Base-by-base conservation (phyloP, 768 basidiomycete species). In the Polyporus arcularius region DNA sequence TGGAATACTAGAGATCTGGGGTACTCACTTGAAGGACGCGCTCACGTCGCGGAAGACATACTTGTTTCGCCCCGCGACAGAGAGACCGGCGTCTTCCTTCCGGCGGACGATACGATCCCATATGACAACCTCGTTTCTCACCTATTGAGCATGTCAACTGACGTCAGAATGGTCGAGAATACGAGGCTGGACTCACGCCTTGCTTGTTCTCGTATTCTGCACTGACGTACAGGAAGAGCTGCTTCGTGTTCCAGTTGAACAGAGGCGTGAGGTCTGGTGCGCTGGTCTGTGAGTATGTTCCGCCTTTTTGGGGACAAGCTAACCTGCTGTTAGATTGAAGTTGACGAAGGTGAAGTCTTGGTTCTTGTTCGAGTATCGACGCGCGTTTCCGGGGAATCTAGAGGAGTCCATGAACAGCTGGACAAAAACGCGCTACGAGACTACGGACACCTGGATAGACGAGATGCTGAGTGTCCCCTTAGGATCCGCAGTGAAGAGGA, bases 181-280 rank as follows among this genome's bases (percentile, higher is more conserved):
- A 21, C 41, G 68, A 40, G 21, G 49, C 16, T 31, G 28, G 41
- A 73, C 90, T 76, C 71, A 94, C 94, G 49, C 91, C 86, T 72
- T 88, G 76, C 0, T 80, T 73, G 56, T 87, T 90, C 38, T 80
- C 80, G 70, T 94, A 96, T 72, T 96, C 92, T 0, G 91, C 94
- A 67, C 87, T 84, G 38, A 96, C 82, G 69, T 92, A 94, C 12
- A 96, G 72, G 72, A 96, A 96, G 11, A 96, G 70, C 70, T 96
- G 94, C 74, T 96, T 96, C n/a, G 94, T 96, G 74, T 96, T 96
- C 94, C 94, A 96, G 75, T 95, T 78, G 76, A 95, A 96, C 32
- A 96, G 79, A 12, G 94, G 85, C 9, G 83, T 78, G 4, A 96
- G 78, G 75, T 96, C 94, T 94, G 64, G 49, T 21, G 41, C 40